These are phyloP conservation scores for Grigorovia humatica DNA, from an alignment of 805 yeast genomes.

Conservation along the genomic window DNA sequence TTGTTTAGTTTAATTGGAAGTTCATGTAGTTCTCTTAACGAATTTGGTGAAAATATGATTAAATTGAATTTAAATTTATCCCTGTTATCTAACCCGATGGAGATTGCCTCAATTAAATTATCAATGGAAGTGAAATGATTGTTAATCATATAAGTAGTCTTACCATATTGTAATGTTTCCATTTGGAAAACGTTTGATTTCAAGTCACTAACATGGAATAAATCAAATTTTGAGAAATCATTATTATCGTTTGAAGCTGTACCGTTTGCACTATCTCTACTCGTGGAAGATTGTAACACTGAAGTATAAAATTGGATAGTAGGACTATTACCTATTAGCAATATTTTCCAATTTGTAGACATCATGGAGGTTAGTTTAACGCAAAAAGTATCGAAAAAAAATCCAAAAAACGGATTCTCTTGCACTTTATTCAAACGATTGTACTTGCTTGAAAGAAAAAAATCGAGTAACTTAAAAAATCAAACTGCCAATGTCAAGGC, in stretches of 20 bases:
- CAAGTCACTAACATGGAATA: constrained; percentile 19
- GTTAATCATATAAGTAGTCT: constrained; percentile 8
- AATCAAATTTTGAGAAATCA: constrained; percentile 8
- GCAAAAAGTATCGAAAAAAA: no score
- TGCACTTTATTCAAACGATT: no score
- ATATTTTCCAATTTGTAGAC: constrained; percentile 7
- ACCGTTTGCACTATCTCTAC: neutral
- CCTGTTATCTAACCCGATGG: neutral
- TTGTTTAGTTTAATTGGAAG: constrained; percentile 29
- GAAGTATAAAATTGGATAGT: constrained; percentile 18
- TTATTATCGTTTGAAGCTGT: no score
- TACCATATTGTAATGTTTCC: constrained; percentile 13
- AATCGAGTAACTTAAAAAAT: neutral
- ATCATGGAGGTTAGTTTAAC: constrained; percentile 2
- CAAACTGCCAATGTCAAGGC: neutral
- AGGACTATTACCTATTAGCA: constrained; percentile 18
- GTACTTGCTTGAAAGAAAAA: neutral
- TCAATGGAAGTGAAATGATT: constrained; percentile 19
- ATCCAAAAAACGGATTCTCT: no score
- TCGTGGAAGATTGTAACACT: constrained; percentile 12
- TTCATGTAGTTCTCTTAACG: constrained; percentile 39
- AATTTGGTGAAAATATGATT: constrained; percentile 35
- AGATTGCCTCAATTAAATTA: constrained; percentile 8
- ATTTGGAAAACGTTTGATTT: constrained; percentile 7
- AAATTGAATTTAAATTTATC: constrained; percentile 29